Base-by-base conservation (phyloP, 345 rosid genomes). In the Corchorus capsularis region DNA sequence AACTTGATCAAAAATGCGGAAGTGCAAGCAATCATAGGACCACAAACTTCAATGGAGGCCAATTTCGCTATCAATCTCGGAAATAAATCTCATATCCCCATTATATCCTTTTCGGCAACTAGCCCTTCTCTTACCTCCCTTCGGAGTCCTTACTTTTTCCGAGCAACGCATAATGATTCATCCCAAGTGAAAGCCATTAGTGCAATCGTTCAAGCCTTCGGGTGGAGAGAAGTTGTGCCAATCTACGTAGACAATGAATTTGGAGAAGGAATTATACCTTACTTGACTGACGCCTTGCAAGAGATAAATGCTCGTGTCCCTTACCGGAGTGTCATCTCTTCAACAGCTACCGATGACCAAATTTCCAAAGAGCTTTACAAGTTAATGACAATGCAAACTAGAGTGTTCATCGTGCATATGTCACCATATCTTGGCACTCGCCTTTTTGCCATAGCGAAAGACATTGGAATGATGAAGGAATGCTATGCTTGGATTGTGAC, bases 361-460 rank as follows among this genome's bases (percentile, higher is more conserved):
- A 87, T 89, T 56, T 54, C 52, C 0, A 1, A 54, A n/a, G 93
- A 91, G 86, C 88, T 91, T 34, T 80, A 80, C 46, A 89, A 86
- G 67, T 46, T 87, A 77, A 86, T 82, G 88, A 79, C 74, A 5
- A 80, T 76, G 87, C 83, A 80, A 15, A 89, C 91, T 0, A 78
- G 91, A 78, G 95, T 91, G 0, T 91, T 91, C 45, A 65, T 87
- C 2, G 85, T 91, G 19, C 95, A 89, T 59, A 76, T 74, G 88
- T 15, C 3, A 37, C 16, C 78, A 0, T 0, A 35, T 64, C 85
- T 86, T 27, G 90, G 87, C 47, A 20, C 87, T 52, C 57, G 85
- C 65, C 0, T 85, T 73, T 89, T 89, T 22, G 35, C 69, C 14
- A 85, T 79, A 74, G 93, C 92, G 0, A 83, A 83, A 12, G 79